A percentile compares a stretch with the other conserved stretches of the same genome.
Conservation (phyloP, 1,139 yeast species). For the Suhomyces guaymorum region DNA sequence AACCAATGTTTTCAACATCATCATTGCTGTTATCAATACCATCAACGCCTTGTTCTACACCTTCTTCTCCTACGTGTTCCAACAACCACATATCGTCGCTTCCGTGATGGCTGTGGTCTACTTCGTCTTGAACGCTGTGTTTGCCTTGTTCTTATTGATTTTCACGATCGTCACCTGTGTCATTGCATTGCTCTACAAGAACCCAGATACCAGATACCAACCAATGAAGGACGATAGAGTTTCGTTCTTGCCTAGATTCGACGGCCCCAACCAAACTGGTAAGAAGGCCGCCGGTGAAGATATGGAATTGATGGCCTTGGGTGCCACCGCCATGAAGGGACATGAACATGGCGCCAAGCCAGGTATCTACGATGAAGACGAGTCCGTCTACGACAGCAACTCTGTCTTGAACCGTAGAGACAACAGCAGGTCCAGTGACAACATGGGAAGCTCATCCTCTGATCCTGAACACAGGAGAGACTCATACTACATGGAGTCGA, state of each 20-base stretch:
- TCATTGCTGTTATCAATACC: slow-evolving; percentile 75
- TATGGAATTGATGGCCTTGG: slow-evolving; percentile 83
- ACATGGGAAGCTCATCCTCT: slow-evolving; percentile 12
- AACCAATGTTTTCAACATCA: slow-evolving; percentile 88
- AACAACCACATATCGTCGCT: slow-evolving; percentile 81
- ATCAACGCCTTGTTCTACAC: slow-evolving; percentile 82
- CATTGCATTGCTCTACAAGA: slow-evolving; percentile 79
- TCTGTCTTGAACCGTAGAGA: slow-evolving; percentile 15
- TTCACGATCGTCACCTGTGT: slow-evolving; percentile 87
- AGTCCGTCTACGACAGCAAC: slow-evolving; percentile 38
- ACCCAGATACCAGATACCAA: slow-evolving; percentile 94
- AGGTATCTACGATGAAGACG: slow-evolving; percentile 32
- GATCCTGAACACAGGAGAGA: slow-evolving; percentile 28
- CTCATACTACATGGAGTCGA: slow-evolving; percentile 31
- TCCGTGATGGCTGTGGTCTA: slow-evolving; percentile 93
- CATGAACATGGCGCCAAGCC: slow-evolving; percentile 51
- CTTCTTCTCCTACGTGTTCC: slow-evolving; percentile 84
- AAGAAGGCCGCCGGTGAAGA: slow-evolving; percentile 48
- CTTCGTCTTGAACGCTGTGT: slow-evolving; percentile 84
- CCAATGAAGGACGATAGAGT: slow-evolving; percentile 97
- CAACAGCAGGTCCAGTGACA: slow-evolving; percentile 12
- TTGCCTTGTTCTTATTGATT: slow-evolving; percentile 77
- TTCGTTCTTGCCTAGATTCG: slow-evolving; percentile 70
- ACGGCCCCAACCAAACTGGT: slow-evolving; percentile 48
- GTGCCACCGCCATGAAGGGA: slow-evolving; percentile 84